phyloP scores from a whole-genome alignment of 495 filamentous ascomycete species.

The Talaromyces borbonicus region DNA sequence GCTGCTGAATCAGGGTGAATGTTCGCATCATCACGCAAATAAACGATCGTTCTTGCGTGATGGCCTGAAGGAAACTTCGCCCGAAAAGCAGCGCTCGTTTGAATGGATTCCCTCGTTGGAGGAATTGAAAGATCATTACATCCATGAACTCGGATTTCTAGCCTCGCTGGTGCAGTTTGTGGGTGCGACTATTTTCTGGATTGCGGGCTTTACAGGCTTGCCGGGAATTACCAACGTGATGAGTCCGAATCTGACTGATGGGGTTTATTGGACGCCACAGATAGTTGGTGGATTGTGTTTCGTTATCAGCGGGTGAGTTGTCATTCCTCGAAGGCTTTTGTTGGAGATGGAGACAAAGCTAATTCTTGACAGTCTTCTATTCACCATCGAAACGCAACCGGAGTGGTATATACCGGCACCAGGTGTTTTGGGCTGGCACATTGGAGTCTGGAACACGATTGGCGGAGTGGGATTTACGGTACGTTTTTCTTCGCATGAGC shows the following conservation, averaged over 20 bases:
- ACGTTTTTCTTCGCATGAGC: not conserved
- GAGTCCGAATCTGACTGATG: slow-evolving; percentile 37
- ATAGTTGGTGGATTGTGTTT: slow-evolving; percentile 58
- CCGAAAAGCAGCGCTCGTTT: slow-evolving; percentile 29
- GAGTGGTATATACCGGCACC: slow-evolving; percentile 55
- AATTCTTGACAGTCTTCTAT: slow-evolving; percentile 28
- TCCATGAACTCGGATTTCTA: slow-evolving; percentile 59
- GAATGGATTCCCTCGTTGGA: slow-evolving; percentile 49
- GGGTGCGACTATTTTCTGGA: slow-evolving; percentile 56
- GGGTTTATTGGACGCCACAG: slow-evolving; percentile 59
- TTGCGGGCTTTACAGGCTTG: slow-evolving; percentile 54
- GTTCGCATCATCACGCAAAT: slow-evolving; percentile 49
- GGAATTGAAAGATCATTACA: slow-evolving; percentile 52
- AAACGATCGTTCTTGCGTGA: slow-evolving; percentile 34
- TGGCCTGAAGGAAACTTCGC: not conserved
- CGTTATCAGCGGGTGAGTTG: slow-evolving; percentile 35
- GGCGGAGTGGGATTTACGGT: slow-evolving; percentile 57
- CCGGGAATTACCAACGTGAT: slow-evolving; percentile 46
- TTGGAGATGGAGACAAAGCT: not conserved
- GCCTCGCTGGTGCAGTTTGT: slow-evolving; percentile 51
- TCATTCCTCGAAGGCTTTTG: not conserved
- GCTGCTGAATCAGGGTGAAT: slow-evolving; percentile 18
- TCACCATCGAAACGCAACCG: slow-evolving; percentile 61
- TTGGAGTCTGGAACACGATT: slow-evolving; percentile 48
- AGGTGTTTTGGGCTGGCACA: slow-evolving; percentile 50